Evolutionary conservation across 768 basidiomycete genomes (phyloP), one percentile per base, ranked within the genome.

Genomic region (Tubosaeta sp.): DNA sequence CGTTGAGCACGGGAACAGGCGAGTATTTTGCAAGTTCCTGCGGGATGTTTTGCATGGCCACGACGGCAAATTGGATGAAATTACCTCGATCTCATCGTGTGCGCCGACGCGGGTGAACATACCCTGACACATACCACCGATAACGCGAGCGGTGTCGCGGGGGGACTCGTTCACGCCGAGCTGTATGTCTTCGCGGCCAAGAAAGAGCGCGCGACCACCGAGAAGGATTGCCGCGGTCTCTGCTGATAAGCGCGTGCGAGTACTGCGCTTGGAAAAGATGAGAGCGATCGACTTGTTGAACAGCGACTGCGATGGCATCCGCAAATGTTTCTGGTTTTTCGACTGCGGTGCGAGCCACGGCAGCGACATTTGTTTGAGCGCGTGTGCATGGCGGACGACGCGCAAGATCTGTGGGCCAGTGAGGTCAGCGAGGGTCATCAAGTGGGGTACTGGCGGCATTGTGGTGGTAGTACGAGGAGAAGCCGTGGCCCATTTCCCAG

Each of bases 81-180:
- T 41, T 49, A 91, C 94, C 81, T 95, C 95, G 45, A 98, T 86
- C 67, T 99, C 97, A 2, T 78, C 76, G 69, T 99, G 97, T 27
- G 81, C 87, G 5, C 92, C 93, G 4, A 99, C 95, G 43, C 97
- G 86, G 25, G 97, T 95, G 73, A 98, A 95, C 50, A 98, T 91
- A 13, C 95, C 97, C 69, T 97, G 86, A 52, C 87, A 90, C 95
- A 98, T 97, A 5, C 91, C 89, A 3, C 91, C 88, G 55, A 98
- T 83, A 10, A 99, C 91, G 25, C 85, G 79, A 12, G 91, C 87
- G 0, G 89, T 84, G 72, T 99, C 97, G 37, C 88, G 75, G 4
- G 83, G 67, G 27, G 76, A 82, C 78, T 99, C 97, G 69, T 97
- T 99, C 39, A 97, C 94, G 43, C 95, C 95, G 19, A 99, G 76